Percentiles rank a stretch among this genome's conserved stretches.
Evolutionary conservation across 1,139 yeast genomes (phyloP).

Genomic region (Waltiozyma sp.): DNA sequence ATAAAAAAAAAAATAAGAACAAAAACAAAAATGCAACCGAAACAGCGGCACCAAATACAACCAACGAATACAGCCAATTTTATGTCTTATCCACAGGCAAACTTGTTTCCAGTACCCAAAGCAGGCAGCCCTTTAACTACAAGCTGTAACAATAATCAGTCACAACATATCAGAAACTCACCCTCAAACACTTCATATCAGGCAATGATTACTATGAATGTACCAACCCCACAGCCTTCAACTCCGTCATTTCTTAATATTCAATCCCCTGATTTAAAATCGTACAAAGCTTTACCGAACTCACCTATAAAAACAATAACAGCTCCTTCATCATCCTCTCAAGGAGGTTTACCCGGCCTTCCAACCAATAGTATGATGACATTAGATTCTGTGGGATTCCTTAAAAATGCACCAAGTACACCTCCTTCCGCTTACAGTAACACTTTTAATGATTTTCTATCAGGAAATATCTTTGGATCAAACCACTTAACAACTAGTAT

Average conservation of each 20-base stretch:
- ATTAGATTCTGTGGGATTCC: not conserved
- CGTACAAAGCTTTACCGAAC: conserved; percentile 3
- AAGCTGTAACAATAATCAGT: not conserved
- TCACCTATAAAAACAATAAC: conserved; percentile 4
- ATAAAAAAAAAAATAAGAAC: too few relatives aligned
- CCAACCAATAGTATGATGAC: too few relatives aligned
- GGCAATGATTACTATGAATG: not conserved
- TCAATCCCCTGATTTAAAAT: conserved; percentile 7
- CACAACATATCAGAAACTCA: not conserved
- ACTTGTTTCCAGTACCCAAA: not conserved
- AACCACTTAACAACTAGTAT: conserved; percentile 3
- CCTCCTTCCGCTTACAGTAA: not conserved
- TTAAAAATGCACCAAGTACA: not conserved
- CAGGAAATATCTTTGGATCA: not conserved
- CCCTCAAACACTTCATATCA: too few relatives aligned
- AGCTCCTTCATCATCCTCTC: not conserved
- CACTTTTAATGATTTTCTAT: not conserved
- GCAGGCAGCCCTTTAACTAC: not conserved
- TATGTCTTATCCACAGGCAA: not conserved
- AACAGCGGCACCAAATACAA: too few relatives aligned
- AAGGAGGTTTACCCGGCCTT: too few relatives aligned
- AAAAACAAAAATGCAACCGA: too few relatives aligned
- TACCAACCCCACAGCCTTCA: not conserved
- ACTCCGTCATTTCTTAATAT: conserved; percentile 1
- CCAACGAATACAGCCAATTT: too few relatives aligned